Base-by-base conservation (phyloP, 345 rosid genomes). In the Pistacia integerrima region DNA sequence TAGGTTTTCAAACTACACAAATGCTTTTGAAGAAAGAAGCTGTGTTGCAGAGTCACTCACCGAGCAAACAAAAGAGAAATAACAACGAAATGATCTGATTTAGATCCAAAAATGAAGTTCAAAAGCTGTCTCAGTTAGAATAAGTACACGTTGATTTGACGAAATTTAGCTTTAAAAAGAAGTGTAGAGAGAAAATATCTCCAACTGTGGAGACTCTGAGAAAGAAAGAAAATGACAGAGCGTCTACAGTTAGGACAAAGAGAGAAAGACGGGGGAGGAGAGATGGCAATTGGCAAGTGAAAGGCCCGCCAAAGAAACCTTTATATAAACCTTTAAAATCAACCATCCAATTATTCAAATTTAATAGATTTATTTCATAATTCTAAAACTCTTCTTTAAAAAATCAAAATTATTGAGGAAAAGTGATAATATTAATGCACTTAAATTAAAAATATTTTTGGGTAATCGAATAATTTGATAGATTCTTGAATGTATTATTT, bases 271-370 rank as follows among this genome's bases (percentile, higher is more conserved):
- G 41, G 69, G 33, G 74, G 41, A 12, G 33, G 59, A 64, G 64
- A 64, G 64, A 28, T 2, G 36, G 59, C 6, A 44, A 38, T 4
- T 22, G 58, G 8, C 30, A 35, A 74, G 25, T 11, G 51, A 56
- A 63, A 44, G 36, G 71, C 76, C 76, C 25, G 82, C 76, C 51
- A 56, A 61, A 54, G 8, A 2, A 18, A 2, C 60, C 25, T 51
- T 71, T 75, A 66, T 82, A 79, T 82, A 82, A 22, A 25, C 5
- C 49, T 59, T 38, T 30, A 1, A 11, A 56, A 67, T 12, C 2
- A 10, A 6, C 64, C 35, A 1, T 2, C 1, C 17, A 61, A 35
- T 38, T 38, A 38, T 38, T 38, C 41, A 6, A 38, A 38, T 38
- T 38, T 30, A 2, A 30, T 30, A 30, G 33, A 38, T 38, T 38